Evolutionary conservation across 2,329 filamentous ascomycete species (phyloP), one percentile per base, ranked within the genome.

Genomic region (Epichloe uncinata): DNA sequence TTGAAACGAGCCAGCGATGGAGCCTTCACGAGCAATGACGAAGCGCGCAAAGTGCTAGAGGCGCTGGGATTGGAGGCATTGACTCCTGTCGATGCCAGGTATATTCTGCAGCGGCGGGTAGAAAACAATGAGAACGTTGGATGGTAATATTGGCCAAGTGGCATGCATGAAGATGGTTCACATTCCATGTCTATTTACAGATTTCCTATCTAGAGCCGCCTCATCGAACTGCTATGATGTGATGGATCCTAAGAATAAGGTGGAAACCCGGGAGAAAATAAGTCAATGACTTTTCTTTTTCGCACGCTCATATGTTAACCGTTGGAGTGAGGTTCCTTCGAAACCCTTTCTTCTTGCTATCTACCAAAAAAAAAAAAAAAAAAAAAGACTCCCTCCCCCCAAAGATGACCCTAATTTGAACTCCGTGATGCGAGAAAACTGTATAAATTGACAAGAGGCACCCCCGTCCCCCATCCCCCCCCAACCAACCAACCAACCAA

Each of bases 31-130:
- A 72, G 77, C 57, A 81, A 81, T 46, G 63, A 70, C 0, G 74
- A 79, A 58, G 79, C 77, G 20, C 76, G 76, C 60, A 73, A 71
- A 59, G 72, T 80, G 37, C 63, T 90, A 18, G 78, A 81, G 52
- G 74, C 78, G 57, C 62, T 89, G 53, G 77, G 74, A 0, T 64
- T 88, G 18, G 73, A 77, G 45, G 68, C 71, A 20, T 58, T 90
- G 56, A 80, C 73, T 5, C 81, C 84, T 48, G 72, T 72, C 18
- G 81, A 82, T 55, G 84, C 84, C 12, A 74, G 85, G 56, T 71
- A 76, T 50, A 79, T 89, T 49, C 60, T 90, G 60, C 74, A 82
- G 64, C 73, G 77, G 55, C 73, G 85, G 56, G 77, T 88, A 0
- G 85, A 89, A 61, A 78, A 73, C 52, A 73, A 68, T 36, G 73